A percentile compares a stretch with the other conserved stretches of the same genome.
phyloP scores from a whole-genome alignment of 2,329 filamentous ascomycete species.

The Dothiorella sarmentorum region DNA sequence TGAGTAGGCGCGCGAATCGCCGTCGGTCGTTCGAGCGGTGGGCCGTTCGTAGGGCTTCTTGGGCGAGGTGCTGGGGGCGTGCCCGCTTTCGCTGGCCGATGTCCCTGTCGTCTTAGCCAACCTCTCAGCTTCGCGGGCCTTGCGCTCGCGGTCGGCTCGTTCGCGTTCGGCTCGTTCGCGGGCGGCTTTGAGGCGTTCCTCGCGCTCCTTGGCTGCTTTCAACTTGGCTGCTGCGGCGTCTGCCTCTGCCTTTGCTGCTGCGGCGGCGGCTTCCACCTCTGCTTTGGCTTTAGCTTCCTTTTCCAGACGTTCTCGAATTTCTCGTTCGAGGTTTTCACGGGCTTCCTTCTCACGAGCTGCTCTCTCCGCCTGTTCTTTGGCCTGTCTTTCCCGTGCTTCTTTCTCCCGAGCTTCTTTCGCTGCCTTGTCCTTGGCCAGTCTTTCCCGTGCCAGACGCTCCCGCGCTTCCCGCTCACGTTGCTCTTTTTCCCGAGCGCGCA shows the following conservation, averaged over 20 bases:
- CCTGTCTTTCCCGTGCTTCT: no score
- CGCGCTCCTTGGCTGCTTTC: conserved; percentile 26
- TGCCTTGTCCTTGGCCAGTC: conserved; percentile 39
- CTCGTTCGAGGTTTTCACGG: conserved; percentile 37
- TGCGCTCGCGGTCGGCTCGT: conserved; percentile 37
- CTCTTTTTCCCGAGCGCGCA: conserved; percentile 47
- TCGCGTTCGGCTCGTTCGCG: conserved; percentile 39
- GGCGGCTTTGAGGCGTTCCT: conserved; percentile 35
- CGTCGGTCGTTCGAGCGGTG: conserved; percentile 60
- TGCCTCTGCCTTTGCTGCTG: conserved; percentile 35
- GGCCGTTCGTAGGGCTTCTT: conserved; percentile 44
- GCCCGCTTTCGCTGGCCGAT: conserved; percentile 21
- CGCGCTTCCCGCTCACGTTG: conserved; percentile 47
- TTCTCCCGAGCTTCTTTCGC: conserved; percentile 32
- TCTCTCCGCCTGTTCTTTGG: conserved; percentile 37
- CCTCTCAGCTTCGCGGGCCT: conserved; percentile 36
- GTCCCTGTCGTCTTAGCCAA: conserved; percentile 18
- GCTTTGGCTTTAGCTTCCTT: conserved; percentile 22
- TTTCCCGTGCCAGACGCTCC: conserved; percentile 43
- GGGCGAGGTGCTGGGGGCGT: conserved; percentile 29
- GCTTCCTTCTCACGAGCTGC: conserved; percentile 40
- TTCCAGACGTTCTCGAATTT: conserved; percentile 28
- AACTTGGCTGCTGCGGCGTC: conserved; percentile 29
- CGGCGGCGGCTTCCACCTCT: conserved; percentile 27
- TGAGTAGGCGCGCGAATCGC: conserved; percentile 47